phyloP scores from a whole-genome alignment of 1,284 basidiomycete genomes.

The Tylopilus orsonianus region DNA sequence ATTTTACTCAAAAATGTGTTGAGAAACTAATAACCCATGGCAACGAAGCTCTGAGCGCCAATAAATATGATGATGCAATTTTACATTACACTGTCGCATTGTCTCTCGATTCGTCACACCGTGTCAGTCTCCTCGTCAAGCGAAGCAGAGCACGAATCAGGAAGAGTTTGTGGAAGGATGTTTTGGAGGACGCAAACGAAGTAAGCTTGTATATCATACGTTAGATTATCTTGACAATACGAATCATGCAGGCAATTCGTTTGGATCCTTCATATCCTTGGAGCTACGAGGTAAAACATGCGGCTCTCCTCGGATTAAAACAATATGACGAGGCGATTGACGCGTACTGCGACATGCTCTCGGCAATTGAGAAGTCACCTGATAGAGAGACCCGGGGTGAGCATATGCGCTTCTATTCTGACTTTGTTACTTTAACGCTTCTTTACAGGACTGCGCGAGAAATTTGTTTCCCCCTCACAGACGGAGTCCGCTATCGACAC shows the following conservation, averaged over 20 bases:
- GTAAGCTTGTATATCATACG: not conserved
- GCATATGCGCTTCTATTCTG: not conserved
- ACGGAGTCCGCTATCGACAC: not conserved
- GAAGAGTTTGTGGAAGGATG: not conserved
- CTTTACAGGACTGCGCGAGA: constrained; percentile 5
- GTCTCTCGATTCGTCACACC: not conserved
- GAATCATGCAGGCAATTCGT: not conserved
- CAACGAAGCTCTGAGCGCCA: not conserved
- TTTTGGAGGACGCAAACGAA: not conserved
- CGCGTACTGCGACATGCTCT: not conserved
- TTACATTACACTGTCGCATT: constrained; percentile 2
- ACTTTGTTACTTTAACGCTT: not conserved
- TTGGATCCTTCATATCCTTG: not conserved
- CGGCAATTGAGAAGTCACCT: constrained; percentile 1
- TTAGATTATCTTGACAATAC: not conserved
- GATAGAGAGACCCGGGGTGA: constrained; percentile 1
- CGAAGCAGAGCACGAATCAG: constrained; percentile 1
- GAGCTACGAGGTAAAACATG: constrained; percentile 3
- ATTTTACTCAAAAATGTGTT: too few relatives aligned
- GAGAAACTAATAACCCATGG: too few relatives aligned
- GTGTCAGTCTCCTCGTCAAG: constrained; percentile 4
- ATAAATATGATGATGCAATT: constrained; percentile 1
- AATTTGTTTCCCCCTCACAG: not conserved
- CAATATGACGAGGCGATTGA: constrained; percentile 1
- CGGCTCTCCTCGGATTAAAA: not conserved